Base-by-base conservation (phyloP, 2,329 filamentous ascomycete genomes). In the Elsinoe ampelina region DNA sequence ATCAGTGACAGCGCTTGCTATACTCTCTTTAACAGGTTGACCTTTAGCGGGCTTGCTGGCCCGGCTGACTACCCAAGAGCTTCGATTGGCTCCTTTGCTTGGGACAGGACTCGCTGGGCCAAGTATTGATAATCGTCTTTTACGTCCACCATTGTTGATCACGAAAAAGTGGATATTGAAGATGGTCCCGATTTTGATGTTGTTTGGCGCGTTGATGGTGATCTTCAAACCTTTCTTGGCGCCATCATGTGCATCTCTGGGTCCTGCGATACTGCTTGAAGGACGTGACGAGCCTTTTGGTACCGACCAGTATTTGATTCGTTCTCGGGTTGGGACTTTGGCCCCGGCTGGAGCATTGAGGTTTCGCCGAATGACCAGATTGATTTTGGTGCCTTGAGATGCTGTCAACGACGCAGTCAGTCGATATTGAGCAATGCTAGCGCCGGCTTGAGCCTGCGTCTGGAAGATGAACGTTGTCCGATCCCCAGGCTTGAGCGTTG, bases 121-220 rank as follows among this genome's bases (percentile, higher is more conserved):
- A 6, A 56, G 22, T 30, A 56, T 48, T 5, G 32, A 38, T n/a
- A 56, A 20, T 26, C 54, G 19, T n/a, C 54, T 13, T 22, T 56
- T 56, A 8, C 42, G 39, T 10, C 15, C 17, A 6, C 38, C 41
- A 20, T 38, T 26, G 15, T 56, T 56, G 3, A 48, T 4, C n/a
- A 56, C 42, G 30, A 48, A 56, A 17, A 56, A 47, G 15, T 45
- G 34, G 39, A 56, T 26, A 15, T 32, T 36, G 41, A 56, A 48
- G 20, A 30, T 15, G 10, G 20, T 30, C 4, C 42, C 42, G 10
- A 38, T 26, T 15, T 30, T 22, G n/a, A 56, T 38, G 13, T 34
- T 42, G 38, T 56, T 19, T 12, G 54, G 54, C 1, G 38, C 54
- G n/a, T 30, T 34, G 32, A 56, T 42, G 1, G 54, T 45, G 41